These are phyloP conservation scores for Suillus placidus DNA, from an alignment of 768 basidiomycete genomes.

Conservation along the genomic window DNA sequence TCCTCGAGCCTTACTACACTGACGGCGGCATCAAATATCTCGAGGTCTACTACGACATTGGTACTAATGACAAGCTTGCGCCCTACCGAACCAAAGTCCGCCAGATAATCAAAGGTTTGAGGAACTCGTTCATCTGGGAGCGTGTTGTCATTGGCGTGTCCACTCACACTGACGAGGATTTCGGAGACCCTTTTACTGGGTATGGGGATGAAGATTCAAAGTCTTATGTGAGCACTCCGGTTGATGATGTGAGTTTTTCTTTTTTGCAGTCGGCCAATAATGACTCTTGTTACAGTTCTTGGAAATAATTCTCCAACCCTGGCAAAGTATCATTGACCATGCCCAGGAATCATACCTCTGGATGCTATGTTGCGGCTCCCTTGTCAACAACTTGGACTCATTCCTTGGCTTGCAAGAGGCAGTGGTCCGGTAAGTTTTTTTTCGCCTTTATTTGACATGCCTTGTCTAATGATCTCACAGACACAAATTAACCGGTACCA, in stretches of 20 bases:
- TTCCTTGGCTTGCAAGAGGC: not conserved
- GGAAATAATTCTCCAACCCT: not conserved
- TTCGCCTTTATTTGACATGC: not conserved
- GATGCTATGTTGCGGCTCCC: not conserved
- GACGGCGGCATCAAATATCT: not conserved
- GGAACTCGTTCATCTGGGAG: not conserved
- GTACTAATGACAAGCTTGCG: not conserved
- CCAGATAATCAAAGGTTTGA: not conserved
- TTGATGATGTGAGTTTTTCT: constrained; percentile 1
- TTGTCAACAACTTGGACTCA: not conserved
- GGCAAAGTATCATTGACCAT: not conserved
- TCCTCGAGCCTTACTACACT: not conserved
- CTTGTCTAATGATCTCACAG: not conserved
- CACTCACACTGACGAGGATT: not conserved
- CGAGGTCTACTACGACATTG: not conserved
- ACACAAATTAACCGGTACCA: not conserved
- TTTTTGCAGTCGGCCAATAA: too few species aligned
- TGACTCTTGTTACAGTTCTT: not conserved
- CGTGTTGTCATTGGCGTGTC: not conserved
- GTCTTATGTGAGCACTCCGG: not conserved
- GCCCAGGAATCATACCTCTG: not conserved
- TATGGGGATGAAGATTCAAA: not conserved
- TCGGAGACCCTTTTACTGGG: not conserved
- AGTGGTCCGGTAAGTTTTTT: not conserved
- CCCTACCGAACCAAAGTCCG: not conserved